Percentiles rank a stretch among this genome's conserved stretches.
These are phyloP conservation scores for Plantago coronopus DNA, from an alignment of 305 asterid genomes.

Conservation along the genomic window DNA sequence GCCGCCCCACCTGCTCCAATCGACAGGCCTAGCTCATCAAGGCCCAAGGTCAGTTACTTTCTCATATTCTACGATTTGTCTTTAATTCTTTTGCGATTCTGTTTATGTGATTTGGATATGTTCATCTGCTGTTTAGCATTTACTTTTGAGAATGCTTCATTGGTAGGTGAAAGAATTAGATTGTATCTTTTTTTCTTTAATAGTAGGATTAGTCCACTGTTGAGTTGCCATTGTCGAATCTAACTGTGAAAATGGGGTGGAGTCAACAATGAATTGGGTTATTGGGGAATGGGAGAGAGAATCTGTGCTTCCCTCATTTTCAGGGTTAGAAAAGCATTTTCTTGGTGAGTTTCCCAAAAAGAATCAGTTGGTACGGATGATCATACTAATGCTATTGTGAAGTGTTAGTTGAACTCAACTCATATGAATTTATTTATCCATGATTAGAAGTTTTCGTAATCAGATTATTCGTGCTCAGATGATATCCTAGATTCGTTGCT, in stretches of 20 bases:
- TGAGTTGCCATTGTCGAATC: neutral
- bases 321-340: neutral
- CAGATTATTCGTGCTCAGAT: neutral
- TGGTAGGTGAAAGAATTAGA: no score
- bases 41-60: conserved; percentile 29
- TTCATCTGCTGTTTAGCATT: neutral
- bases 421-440: neutral
- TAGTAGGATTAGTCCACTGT: neutral
- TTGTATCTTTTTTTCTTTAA: no score
- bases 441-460: neutral
- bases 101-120: neutral
- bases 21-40: conserved; percentile 34
- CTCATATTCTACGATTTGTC: neutral
- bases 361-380: no score
- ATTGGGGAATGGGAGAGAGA: no score
- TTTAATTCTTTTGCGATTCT: neutral
- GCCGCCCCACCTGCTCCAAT: conserved; percentile 26
- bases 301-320: neutral
- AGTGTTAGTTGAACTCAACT: no score
- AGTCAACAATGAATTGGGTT: neutral
- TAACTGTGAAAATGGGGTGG: no score
- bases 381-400: neutral
- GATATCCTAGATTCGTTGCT: neutral
- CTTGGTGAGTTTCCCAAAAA: neutral
- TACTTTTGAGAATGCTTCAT: conserved; percentile 24